These are phyloP conservation scores for Leccinum rimulosum DNA, from an alignment of 768 basidiomycete genomes.

Conservation along the genomic window DNA sequence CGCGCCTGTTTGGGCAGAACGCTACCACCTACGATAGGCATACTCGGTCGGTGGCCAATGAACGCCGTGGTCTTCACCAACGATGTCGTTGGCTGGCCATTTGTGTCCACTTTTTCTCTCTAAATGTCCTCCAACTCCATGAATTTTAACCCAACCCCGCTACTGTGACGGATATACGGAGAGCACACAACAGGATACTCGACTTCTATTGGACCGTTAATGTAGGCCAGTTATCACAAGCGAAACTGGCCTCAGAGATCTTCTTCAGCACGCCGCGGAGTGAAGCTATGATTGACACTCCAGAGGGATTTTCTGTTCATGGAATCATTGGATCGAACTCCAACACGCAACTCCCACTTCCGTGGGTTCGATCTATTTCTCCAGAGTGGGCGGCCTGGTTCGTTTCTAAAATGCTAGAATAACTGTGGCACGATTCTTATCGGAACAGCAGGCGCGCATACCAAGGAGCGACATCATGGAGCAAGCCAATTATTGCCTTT, in stretches of 20 bases:
- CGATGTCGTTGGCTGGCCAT: not conserved
- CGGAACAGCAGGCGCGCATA: conserved; percentile 6
- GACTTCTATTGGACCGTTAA: not conserved
- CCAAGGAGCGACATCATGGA: conserved; percentile 11
- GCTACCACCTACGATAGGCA: not conserved
- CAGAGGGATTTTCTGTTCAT: not conserved
- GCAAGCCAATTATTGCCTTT: not conserved
- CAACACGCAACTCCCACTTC: not conserved
- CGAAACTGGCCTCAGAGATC: not conserved
- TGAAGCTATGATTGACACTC: not conserved
- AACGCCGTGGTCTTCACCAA: not conserved
- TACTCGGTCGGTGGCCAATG: not conserved
- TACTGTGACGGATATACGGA: not conserved
- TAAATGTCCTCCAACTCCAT: not conserved
- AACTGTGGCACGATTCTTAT: not conserved
- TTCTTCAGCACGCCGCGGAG: not conserved
- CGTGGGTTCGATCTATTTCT: conserved; percentile 2
- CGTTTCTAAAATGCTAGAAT: not conserved
- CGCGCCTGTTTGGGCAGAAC: not conserved
- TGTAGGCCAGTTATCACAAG: not conserved
- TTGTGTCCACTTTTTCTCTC: not conserved
- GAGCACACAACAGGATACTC: not conserved
- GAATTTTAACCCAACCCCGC: not conserved
- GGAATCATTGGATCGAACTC: conserved; percentile 4
- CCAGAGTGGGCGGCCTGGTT: conserved; percentile 4